phyloP scores from a whole-genome alignment of 768 basidiomycete species.

The Calocybe cyanea region DNA sequence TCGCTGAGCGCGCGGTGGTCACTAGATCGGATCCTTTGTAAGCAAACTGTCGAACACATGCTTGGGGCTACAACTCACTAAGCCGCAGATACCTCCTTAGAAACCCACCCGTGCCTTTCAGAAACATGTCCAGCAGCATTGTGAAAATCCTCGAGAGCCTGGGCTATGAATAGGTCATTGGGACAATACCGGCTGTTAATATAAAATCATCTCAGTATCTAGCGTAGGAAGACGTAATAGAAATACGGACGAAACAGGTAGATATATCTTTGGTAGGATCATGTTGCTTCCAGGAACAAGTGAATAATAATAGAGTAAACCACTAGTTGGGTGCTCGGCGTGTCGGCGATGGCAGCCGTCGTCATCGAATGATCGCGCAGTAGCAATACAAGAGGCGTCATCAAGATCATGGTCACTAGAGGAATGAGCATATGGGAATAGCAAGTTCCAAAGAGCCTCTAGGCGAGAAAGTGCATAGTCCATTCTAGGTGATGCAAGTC shows the following conservation, averaged over 20 bases:
- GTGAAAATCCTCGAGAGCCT: conserved; percentile 26
- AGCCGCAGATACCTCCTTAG: conserved; percentile 21
- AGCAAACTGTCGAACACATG: neutral
- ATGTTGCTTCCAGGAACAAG: conserved; percentile 22
- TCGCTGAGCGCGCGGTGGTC: conserved; percentile 21
- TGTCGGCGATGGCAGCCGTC: conserved; percentile 8
- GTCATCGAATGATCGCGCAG: neutral
- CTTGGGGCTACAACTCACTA: conserved; percentile 21
- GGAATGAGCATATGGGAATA: conserved; percentile 26
- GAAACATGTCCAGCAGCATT: conserved; percentile 12
- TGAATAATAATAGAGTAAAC: conserved; percentile 28
- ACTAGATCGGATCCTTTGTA: conserved; percentile 10
- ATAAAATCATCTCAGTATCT: neutral
- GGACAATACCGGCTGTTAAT: conserved; percentile 23
- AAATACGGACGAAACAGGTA: conserved; percentile 27
- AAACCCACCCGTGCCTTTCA: conserved; percentile 23
- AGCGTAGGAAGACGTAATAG: neutral
- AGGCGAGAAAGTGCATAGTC: conserved; percentile 17
- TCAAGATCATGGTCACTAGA: conserved; percentile 19
- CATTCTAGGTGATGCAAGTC: conserved; percentile 21
- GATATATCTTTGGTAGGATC: conserved; percentile 28
- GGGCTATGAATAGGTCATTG: conserved; percentile 22
- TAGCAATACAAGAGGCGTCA: neutral
- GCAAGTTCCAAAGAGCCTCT: conserved; percentile 25
- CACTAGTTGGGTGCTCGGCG: conserved; percentile 23